A percentile compares a stretch with the other conserved stretches of the same genome.
phyloP scores from a whole-genome alignment of 169 alveolate genomes.

The Plasmodium gallinaceum region DNA sequence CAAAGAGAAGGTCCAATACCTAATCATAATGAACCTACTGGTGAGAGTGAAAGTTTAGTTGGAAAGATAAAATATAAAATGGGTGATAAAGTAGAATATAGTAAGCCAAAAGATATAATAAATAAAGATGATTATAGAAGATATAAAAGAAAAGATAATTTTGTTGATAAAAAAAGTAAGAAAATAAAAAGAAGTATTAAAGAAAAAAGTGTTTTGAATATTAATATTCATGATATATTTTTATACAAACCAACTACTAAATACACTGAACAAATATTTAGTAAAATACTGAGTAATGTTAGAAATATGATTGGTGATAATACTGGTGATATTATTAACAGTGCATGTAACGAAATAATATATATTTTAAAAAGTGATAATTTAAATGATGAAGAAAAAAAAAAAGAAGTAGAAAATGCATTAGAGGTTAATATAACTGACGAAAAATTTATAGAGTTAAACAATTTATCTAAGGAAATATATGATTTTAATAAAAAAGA shows the following conservation, averaged over 20 bases:
- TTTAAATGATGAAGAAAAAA: slow-evolving; percentile 86
- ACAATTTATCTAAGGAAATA: slow-evolving; percentile 57
- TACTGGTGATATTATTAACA: slow-evolving; percentile 92
- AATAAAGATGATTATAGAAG: slow-evolving; percentile 54
- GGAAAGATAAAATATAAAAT: slow-evolving; percentile 91
- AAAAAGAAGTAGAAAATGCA: slow-evolving; percentile 86
- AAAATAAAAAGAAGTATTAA: slow-evolving; percentile 64
- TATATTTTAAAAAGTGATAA: slow-evolving; percentile 91
- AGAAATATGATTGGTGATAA: slow-evolving; percentile 93
- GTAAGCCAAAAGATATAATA: slow-evolving; percentile 48
- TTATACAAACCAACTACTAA: slow-evolving; percentile 94
- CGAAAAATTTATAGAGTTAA: slow-evolving; percentile 23
- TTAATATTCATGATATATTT: slow-evolving; percentile 88
- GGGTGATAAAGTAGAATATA: slow-evolving; percentile 94
- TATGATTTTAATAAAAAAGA: slow-evolving; percentile 81
- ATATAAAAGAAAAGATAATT: slow-evolving; percentile 49
- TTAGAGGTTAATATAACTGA: slow-evolving; percentile 76
- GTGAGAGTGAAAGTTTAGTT: slow-evolving; percentile 97
- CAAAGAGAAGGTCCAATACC: slow-evolving; percentile 91
- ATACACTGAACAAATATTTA: slow-evolving; percentile 92
- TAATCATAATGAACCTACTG: slow-evolving; percentile 93
- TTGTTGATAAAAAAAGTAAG: slow-evolving; percentile 76
- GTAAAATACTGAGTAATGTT: slow-evolving; percentile 90
- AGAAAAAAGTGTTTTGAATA: slow-evolving; percentile 90
- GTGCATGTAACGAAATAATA: slow-evolving; percentile 95